phyloP scores from a whole-genome alignment of 306 rosid species.

The Ammopiptanthus mongolicus region DNA sequence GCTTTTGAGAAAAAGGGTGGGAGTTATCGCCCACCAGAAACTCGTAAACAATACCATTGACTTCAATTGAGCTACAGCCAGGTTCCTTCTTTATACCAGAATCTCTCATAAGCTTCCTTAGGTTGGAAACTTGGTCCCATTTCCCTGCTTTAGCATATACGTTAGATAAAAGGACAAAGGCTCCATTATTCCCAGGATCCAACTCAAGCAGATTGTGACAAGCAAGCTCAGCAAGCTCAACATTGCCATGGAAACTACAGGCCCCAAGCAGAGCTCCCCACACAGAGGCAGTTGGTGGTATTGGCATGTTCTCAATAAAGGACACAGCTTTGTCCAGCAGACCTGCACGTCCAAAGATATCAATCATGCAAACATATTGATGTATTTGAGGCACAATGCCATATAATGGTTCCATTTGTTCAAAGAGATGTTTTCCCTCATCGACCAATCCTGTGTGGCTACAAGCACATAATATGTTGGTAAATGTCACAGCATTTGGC shows the following conservation, averaged over 20 bases:
- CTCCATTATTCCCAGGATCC: conserved; percentile 60
- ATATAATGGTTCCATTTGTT: conserved; percentile 49
- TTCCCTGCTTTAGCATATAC: conserved; percentile 51
- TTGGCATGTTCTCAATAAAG: conserved; percentile 44
- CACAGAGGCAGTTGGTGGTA: conserved; percentile 38
- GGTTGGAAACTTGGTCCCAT: conserved; percentile 57
- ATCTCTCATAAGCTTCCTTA: conserved; percentile 58
- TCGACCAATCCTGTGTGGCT: conserved; percentile 56
- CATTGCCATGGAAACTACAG: conserved; percentile 48
- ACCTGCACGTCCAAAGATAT: conserved; percentile 55
- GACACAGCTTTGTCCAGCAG: conserved; percentile 45
- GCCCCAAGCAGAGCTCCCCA: conserved; percentile 64
- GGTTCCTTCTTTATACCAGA: conserved; percentile 55
- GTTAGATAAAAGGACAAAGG: conserved; percentile 57
- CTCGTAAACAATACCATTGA: conserved; percentile 40
- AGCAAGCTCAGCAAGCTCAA: conserved; percentile 53
- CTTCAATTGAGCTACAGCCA: conserved; percentile 55
- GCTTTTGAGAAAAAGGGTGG: conserved; percentile 39
- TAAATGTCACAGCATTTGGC: conserved; percentile 62
- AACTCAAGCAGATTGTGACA: conserved; percentile 42
- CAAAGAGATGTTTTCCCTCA: conserved; percentile 39
- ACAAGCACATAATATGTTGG: conserved; percentile 53
- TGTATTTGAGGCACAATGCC: conserved; percentile 50
- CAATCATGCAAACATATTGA: conserved; percentile 56
- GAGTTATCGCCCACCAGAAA: conserved; percentile 55